A percentile compares a stretch with the other conserved stretches of the same genome.
phyloP scores from a whole-genome alignment of 2,329 filamentous ascomycete species.

The Colletotrichum sp. region DNA sequence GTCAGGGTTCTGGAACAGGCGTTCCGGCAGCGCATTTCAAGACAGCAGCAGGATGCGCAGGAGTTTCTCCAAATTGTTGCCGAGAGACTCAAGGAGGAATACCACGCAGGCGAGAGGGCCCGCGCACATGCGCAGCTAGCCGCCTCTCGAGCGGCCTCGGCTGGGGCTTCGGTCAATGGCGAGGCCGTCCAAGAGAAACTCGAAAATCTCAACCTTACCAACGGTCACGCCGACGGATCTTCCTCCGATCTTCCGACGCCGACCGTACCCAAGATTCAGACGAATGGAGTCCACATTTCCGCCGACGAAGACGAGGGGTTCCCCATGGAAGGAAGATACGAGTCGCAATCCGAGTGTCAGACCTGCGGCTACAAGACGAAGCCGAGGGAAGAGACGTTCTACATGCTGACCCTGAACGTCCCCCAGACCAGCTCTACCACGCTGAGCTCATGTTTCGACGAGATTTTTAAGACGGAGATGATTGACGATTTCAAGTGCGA shows the following conservation, averaged over 20 bases:
- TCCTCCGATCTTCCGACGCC: conserved; percentile 16
- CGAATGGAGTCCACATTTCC: conserved; percentile 8
- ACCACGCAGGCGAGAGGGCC: conserved; percentile 82
- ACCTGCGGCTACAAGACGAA: conserved; percentile 90
- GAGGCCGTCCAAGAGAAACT: conserved; percentile 33
- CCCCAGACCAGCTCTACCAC: conserved; percentile 83
- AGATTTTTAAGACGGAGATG: conserved; percentile 91
- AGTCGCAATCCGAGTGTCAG: conserved; percentile 94
- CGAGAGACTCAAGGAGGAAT: conserved; percentile 92
- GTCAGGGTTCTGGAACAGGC: conserved; percentile 83
- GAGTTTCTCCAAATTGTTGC: conserved; percentile 95
- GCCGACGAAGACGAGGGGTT: conserved; percentile 60
- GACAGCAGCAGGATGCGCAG: conserved; percentile 96
- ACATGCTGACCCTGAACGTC: conserved; percentile 90
- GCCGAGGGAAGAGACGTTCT: conserved; percentile 83
- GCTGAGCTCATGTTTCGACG: conserved; percentile 88
- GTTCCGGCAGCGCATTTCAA: conserved; percentile 88
- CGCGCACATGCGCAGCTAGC: conserved; percentile 58
- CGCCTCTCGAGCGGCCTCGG: conserved; percentile 22
- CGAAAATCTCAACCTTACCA: conserved; percentile 28
- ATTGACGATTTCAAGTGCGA: conserved; percentile 98
- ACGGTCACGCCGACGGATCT: conserved; percentile 7
- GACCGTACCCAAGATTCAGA: conserved; percentile 11
- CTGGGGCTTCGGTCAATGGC: conserved; percentile 20
- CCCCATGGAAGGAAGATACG: conserved; percentile 88